Evolutionary conservation across 2,329 filamentous ascomycete species (phyloP).

Genomic region (Microdochium nivale): DNA sequence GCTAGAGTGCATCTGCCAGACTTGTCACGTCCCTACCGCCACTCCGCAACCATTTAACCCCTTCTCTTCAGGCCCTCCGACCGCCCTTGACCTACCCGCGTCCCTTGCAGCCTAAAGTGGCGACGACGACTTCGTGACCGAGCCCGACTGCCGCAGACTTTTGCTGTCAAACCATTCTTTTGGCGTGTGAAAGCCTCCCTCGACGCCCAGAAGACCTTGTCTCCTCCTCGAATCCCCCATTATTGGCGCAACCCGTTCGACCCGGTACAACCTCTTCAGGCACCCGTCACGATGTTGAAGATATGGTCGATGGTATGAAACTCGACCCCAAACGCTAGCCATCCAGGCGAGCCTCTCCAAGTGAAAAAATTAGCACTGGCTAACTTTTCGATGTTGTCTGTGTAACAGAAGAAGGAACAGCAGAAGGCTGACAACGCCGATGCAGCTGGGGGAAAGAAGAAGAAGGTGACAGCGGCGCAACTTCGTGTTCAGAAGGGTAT

Average conservation of each 20-base stretch:
- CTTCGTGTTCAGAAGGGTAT: slow-evolving; percentile 91
- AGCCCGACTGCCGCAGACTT: neutral
- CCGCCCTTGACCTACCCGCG: neutral
- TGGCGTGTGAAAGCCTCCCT: neutral
- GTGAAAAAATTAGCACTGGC: neutral
- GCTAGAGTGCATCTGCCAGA: too few species aligned
- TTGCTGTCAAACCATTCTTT: neutral
- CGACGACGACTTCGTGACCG: neutral
- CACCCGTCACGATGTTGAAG: slow-evolving; percentile 73
- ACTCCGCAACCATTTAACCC: neutral
- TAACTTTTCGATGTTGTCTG: slow-evolving; percentile 7
- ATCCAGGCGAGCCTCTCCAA: neutral
- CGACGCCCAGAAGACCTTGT: neutral
- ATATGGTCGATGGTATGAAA: slow-evolving; percentile 91
- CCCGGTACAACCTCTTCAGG: neutral
- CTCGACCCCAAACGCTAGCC: slow-evolving; percentile 1
- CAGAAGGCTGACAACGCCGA: slow-evolving; percentile 85
- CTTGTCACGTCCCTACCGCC: too few species aligned
- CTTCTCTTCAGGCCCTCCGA: neutral
- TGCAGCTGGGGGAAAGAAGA: slow-evolving; percentile 73
- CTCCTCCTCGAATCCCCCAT: neutral
- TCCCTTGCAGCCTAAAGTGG: neutral
- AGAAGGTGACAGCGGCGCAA: slow-evolving; percentile 96
- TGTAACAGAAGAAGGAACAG: slow-evolving; percentile 82
- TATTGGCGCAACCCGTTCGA: neutral